Evolutionary conservation across 2,329 filamentous ascomycete genomes (phyloP).

Genomic region (Lanzia echinophila): DNA sequence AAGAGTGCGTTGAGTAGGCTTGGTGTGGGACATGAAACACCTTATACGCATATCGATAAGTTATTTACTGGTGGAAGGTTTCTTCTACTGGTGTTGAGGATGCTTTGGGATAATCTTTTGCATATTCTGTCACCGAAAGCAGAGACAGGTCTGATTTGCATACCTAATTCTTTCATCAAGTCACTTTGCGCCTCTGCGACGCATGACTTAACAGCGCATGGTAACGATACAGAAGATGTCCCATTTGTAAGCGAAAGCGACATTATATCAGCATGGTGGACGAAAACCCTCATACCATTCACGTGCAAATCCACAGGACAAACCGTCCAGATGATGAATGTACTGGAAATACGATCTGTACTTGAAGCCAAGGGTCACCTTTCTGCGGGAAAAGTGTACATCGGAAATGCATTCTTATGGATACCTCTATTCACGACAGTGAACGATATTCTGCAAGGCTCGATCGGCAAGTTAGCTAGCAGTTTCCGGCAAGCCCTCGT

Average conservation of each 20-base stretch:
- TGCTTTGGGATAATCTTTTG: neutral
- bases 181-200: neutral
- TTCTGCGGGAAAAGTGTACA: slow-evolving; percentile 8
- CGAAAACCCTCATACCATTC: slow-evolving; percentile 26
- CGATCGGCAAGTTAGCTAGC: slow-evolving; percentile 25
- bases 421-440: slow-evolving; percentile 22
- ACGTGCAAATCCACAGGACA: slow-evolving; percentile 19
- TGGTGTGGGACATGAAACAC: neutral
- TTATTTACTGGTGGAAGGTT: neutral
- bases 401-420: slow-evolving; percentile 23
- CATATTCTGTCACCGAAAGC: neutral
- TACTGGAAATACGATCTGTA: slow-evolving; percentile 32
- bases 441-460: slow-evolving; percentile 24
- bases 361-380: slow-evolving; percentile 28
- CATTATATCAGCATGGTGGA: slow-evolving; percentile 38
- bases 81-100: neutral
- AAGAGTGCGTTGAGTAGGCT: slow-evolving; percentile 32
- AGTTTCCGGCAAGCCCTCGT: slow-evolving; percentile 30
- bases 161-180: neutral
- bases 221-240: neutral
- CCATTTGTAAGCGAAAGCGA: slow-evolving; percentile 43
- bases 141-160: neutral
- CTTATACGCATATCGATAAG: neutral
- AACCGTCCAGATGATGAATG: slow-evolving; percentile 34
- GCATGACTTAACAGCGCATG: neutral